Percentiles rank a stretch among this genome's conserved stretches.
Evolutionary conservation across 208 protist genomes (phyloP).

Genomic region (Trypanosoma brucei): DNA sequence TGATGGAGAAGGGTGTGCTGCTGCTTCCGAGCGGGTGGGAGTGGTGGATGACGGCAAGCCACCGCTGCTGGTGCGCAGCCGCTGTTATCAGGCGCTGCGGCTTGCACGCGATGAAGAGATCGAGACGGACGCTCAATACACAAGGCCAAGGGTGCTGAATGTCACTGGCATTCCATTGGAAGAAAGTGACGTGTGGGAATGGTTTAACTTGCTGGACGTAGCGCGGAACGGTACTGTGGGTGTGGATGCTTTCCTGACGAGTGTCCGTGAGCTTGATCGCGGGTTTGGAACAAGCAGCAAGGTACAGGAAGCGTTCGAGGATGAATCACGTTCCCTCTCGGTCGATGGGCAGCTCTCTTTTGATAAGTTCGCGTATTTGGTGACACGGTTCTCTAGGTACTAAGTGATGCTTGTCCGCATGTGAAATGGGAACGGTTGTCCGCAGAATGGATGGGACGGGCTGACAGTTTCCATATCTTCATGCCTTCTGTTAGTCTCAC

Average conservation of each 20-base stretch:
- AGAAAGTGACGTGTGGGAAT: constrained; percentile 55
- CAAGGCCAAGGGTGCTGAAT: constrained; percentile 36
- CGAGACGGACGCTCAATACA: constrained; percentile 21
- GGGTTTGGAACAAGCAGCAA: constrained; percentile 48
- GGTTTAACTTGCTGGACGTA: constrained; percentile 60
- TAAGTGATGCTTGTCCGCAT: constrained; percentile 12
- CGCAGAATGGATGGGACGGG: too few relatives aligned
- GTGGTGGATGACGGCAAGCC: background rate
- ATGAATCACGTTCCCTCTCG: constrained; percentile 42
- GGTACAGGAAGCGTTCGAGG: constrained; percentile 34
- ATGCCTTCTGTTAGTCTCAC: too few relatives aligned
- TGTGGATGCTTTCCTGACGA: constrained; percentile 36
- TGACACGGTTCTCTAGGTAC: constrained; percentile 49
- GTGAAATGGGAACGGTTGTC: too few relatives aligned
- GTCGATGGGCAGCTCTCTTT: constrained; percentile 51
- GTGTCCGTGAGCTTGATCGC: constrained; percentile 51
- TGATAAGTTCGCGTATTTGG: constrained; percentile 76
- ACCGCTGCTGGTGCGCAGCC: constrained; percentile 42
- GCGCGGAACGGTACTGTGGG: constrained; percentile 28
- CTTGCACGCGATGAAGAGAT: constrained; percentile 46
- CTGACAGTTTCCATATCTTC: too few relatives aligned
- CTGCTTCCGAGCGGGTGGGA: background rate
- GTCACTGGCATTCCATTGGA: constrained; percentile 53
- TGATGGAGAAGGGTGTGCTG: constrained; percentile 2
- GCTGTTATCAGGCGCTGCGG: constrained; percentile 70